Conservation (phyloP, 441 rosid genomes). For the Flueggea neowawraea region DNA sequence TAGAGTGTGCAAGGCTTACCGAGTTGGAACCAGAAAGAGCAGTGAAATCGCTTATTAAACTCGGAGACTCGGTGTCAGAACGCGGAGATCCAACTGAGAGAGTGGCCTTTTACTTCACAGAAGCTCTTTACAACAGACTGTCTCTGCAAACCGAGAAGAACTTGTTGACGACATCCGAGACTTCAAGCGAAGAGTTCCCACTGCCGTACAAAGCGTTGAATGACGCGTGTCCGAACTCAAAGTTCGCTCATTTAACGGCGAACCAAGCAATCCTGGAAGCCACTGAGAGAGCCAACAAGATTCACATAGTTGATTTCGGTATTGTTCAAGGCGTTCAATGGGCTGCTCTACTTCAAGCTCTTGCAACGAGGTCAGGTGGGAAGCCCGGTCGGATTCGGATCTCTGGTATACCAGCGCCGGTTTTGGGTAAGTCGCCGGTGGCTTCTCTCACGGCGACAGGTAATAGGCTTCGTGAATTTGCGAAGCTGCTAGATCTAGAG, state of each 20-base stretch:
- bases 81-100: conserved; percentile 63
- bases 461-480: conserved; percentile 73
- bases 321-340: conserved; percentile 95
- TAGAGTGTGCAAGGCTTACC: conserved; percentile 54
- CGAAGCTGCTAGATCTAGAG: conserved; percentile 57
- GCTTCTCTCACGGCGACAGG: conserved; percentile 68
- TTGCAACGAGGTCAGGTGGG: conserved; percentile 72
- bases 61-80: conserved; percentile 52
- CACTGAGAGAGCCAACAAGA: conserved; percentile 55
- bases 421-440: conserved; percentile 59
- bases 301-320: conserved; percentile 90
- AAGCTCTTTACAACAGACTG: conserved; percentile 45
- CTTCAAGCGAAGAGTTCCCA: conserved; percentile 50
- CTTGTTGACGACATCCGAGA: conserved; percentile 13
- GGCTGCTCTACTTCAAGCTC: conserved; percentile 80
- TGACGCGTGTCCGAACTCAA: conserved; percentile 88
- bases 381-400: conserved; percentile 69
- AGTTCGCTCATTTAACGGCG: conserved; percentile 87
- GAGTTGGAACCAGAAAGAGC: conserved; percentile 60
- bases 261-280: conserved; percentile 94
- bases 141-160: conserved; percentile 25
- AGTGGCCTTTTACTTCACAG: conserved; percentile 68
- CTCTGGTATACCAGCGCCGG: conserved; percentile 88
- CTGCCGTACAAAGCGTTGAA: conserved; percentile 67
- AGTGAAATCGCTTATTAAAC: conserved; percentile 33